A percentile compares a stretch with the other conserved stretches of the same genome.
Evolutionary conservation across 345 rosid species (phyloP).

Genomic region (Microcos paniculata): DNA sequence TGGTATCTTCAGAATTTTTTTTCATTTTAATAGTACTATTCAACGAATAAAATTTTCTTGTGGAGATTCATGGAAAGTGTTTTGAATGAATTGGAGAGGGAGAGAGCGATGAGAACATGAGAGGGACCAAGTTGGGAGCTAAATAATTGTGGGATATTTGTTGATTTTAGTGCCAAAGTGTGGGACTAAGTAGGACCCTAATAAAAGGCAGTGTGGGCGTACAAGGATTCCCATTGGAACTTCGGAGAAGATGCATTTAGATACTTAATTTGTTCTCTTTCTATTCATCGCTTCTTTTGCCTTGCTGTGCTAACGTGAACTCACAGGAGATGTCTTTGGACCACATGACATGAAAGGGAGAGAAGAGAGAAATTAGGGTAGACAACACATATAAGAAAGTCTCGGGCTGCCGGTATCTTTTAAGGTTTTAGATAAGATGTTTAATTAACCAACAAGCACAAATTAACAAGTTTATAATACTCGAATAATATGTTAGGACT

Average conservation of each 20-base stretch:
- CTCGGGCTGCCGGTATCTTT: not conserved
- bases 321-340: not conserved
- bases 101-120: not conserved
- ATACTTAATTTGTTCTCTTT: not conserved
- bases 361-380: not conserved
- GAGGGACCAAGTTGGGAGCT: not conserved
- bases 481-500: too few relatives aligned
- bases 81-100: not conserved
- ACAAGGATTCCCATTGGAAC: slow-evolving; percentile 12
- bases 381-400: not conserved
- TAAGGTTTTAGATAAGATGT: not conserved
- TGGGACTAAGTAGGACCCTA: not conserved
- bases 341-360: not conserved
- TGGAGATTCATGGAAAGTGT: not conserved
- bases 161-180: not conserved
- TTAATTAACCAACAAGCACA: too few relatives aligned
- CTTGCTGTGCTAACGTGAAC: not conserved
- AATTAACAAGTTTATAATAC: too few relatives aligned
- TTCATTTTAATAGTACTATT: not conserved
- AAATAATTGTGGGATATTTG: not conserved
- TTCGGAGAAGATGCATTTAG: not conserved
- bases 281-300: not conserved
- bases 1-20: not conserved
- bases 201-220: not conserved
- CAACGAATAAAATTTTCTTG: not conserved